Evolutionary conservation across 768 basidiomycete species (phyloP).

Genomic region (Suillus subaureus): DNA sequence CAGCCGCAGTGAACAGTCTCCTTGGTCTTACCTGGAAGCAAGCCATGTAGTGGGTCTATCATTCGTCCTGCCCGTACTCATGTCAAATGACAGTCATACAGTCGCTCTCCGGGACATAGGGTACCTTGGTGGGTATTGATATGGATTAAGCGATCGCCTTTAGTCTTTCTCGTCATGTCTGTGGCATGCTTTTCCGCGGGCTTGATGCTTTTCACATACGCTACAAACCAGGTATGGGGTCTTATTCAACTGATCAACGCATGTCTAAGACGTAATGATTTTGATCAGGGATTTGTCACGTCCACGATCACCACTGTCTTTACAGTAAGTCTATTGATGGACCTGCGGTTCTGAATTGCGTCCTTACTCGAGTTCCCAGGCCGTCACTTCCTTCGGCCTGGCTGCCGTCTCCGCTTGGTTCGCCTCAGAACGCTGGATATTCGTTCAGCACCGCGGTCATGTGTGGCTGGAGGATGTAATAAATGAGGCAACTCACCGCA

Average conservation of each 20-base stretch:
- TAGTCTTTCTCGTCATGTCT: constrained; percentile 82
- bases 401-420: constrained; percentile 57
- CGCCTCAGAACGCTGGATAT: constrained; percentile 52
- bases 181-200: constrained; percentile 84
- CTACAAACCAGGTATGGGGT: constrained; percentile 61
- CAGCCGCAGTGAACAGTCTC: too few species aligned
- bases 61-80: too few species aligned
- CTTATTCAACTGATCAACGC: constrained; percentile 18
- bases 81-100: too few species aligned
- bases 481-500: constrained; percentile 30
- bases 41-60: too few species aligned
- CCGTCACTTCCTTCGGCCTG: constrained; percentile 45
- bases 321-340: constrained; percentile 41
- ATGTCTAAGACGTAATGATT: constrained; percentile 9
- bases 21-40: too few species aligned
- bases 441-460: constrained; percentile 48
- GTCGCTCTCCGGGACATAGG: constrained; percentile 14
- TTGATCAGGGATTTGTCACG: constrained; percentile 55
- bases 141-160: constrained; percentile 84
- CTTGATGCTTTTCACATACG: constrained; percentile 75
- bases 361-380: constrained; percentile 23
- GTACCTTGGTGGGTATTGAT: constrained; percentile 67
- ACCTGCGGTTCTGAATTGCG: neutral
- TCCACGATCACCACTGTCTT: constrained; percentile 76
- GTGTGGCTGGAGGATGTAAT: constrained; percentile 54